Base-by-base conservation (phyloP, 768 basidiomycete genomes). In the Cyclocybe cylindracea region DNA sequence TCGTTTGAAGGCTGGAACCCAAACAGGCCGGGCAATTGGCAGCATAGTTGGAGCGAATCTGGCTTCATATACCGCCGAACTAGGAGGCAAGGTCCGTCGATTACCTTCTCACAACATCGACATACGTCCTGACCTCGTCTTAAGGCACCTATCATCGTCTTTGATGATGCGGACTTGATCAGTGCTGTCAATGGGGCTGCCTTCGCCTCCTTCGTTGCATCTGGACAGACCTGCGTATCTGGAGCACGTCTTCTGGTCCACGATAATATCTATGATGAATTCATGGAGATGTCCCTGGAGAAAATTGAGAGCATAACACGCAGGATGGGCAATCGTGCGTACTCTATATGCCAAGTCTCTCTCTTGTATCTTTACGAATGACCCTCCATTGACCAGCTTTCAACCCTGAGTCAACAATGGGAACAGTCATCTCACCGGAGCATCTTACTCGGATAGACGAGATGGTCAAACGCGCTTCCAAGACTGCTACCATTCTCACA, bases 161-260 rank as follows among this genome's bases (percentile, higher is more conserved):
- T 93, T 61, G 73, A 85, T 44, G 90, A 94, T 62, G 86, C 89
- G 6, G 86, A 93, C 60, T 60, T 91, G 44, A 56, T 70, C 16
- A 78, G 81, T n/a, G 86, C 91, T 0, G 87, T 89, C 16, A 93
- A 94, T 55, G 92, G 92, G 13, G 82, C 82, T 5, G 86, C 89
- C 0, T 94, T 94, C 61, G 86, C 90, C 8, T 82, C 87, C 1
- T 94, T 94, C 59, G 74, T 94, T 44, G 92, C 92, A 1, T 91
- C 89, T 18, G 92, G 92, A 3, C 92, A 94, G 70, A 93, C 91
- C 7, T 93, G 91, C 53, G 87, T 94, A n/a, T 93, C 91, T 2
- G 91, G 90, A n/a, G 85, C 90, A 10, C 81, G 91, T n/a, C 73
- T 94, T 14, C 74, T 93, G 4, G 69, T 94, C 6, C 90, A 93